Base-by-base conservation (phyloP, 208 protist genomes). In the Kentomonas sorsogonicus region DNA sequence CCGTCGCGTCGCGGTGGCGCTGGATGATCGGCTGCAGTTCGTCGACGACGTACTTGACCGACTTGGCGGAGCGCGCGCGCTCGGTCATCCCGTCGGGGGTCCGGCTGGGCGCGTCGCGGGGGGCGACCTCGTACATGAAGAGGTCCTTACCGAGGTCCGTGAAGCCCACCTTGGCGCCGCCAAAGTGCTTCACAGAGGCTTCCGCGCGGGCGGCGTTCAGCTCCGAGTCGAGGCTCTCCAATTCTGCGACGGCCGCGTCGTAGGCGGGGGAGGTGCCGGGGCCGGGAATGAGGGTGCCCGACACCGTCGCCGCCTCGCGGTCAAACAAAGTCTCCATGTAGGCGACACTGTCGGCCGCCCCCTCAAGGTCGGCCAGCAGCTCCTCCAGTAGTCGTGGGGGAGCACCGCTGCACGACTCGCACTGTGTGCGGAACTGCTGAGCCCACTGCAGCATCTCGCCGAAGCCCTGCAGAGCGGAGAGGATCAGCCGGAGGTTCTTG, bases 91-190 rank as follows among this genome's bases (percentile, higher is more conserved):
- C 82, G 4, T 4, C n/a, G 10, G 75, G 72, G 18, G 65, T 82
- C 46, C 60, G 44, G 58, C 72, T 82, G 13, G 75, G 77, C 1
- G 77, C 74, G 29, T 63, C 63, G 3, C 48, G 3, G 39, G 76
- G 34, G 33, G 84, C 72, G 33, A 93, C 85, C 38, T 93, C 86
- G 18, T 94, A 56, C 43, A 94, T 54, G 65, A 91, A 91, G 13
- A 76, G 53, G 48, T 96, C 90, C 54, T 93, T 91, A 1, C 91
- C 91, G 26, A 96, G 44, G 54, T 88, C 69, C 31, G 53, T 57
- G 50, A 84, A 96, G 33, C 66, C 60, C 16, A 87, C 61, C 27
- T 63, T 44, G 1, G 73, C 69, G n/a, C 74, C 77, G 25, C 33
- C 29, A 47, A 93, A 92, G n/a, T 82, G 51, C 11, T 86, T 72